phyloP scores from a whole-genome alignment of 2,329 filamentous ascomycete species.

The Claviceps pazoutovae region DNA sequence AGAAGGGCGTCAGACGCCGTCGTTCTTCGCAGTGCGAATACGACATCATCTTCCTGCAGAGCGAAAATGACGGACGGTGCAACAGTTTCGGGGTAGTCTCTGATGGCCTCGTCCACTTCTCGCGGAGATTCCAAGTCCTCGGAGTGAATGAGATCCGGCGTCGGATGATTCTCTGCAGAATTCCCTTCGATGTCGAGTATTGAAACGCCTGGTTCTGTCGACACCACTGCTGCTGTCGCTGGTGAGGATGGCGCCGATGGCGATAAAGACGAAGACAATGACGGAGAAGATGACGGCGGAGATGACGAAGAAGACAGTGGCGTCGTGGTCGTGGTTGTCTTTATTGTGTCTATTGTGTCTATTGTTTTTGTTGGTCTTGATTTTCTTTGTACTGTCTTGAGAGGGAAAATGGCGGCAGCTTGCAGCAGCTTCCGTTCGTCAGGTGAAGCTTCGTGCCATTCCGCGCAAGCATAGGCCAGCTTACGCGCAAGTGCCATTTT shows the following conservation, averaged over 20 bases:
- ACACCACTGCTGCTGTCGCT: not conserved
- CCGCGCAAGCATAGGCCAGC: conserved; percentile 68
- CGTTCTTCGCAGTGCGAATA: conserved; percentile 64
- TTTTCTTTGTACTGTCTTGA: conserved; percentile 15
- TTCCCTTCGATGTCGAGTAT: conserved; percentile 22
- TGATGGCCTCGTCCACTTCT: conserved; percentile 24
- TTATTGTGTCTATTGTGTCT: too few relatives aligned
- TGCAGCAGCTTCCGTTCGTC: conserved; percentile 56
- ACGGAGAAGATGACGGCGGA: too few relatives aligned
- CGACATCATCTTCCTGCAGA: conserved; percentile 66
- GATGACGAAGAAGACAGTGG: too few relatives aligned
- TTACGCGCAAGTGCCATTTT: conserved; percentile 70
- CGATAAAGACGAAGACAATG: too few relatives aligned
- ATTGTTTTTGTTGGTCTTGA: too few relatives aligned
- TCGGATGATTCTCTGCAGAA: conserved; percentile 33
- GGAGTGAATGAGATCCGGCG: conserved; percentile 54
- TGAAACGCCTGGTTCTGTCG: conserved; percentile 14
- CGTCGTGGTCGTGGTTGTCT: too few relatives aligned
- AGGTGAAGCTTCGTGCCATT: conserved; percentile 55
- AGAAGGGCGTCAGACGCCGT: conserved; percentile 63
- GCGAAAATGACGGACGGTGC: conserved; percentile 72
- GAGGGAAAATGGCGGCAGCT: conserved; percentile 42
- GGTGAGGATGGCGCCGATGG: conserved; percentile 8
- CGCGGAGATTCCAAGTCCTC: conserved; percentile 45
- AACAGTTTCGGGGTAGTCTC: conserved; percentile 33